Evolutionary conservation across 352 stramenopile species (phyloP).

Genomic region (Phytophthora colocasiae): DNA sequence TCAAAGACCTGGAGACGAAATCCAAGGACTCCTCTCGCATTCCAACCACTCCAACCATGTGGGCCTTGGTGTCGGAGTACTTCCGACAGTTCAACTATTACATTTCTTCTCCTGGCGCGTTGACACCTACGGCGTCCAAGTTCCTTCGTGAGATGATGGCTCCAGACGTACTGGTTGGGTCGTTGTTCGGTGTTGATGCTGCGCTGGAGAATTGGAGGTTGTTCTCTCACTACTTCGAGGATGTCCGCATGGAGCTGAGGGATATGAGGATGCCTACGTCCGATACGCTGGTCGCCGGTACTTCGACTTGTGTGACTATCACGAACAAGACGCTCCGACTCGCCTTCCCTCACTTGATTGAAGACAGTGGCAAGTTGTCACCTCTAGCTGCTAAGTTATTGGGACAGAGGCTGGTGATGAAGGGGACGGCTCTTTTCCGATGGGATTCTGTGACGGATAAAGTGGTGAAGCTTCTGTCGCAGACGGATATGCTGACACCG

Average conservation of each 20-base stretch:
- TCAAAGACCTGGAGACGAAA: neutral
- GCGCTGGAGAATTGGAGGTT: conserved; percentile 7
- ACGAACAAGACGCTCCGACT: neutral
- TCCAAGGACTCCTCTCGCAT: neutral
- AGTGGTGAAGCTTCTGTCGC: neutral
- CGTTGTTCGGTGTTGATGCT: neutral
- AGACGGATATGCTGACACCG: conserved; percentile 3
- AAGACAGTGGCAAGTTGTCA: neutral
- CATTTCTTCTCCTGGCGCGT: neutral
- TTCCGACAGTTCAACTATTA: conserved; percentile 15
- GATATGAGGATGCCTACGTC: neutral
- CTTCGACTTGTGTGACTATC: neutral
- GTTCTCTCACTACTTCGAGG: conserved; percentile 4
- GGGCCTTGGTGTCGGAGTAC: conserved; percentile 12
- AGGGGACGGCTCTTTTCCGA: neutral
- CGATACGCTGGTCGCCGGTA: neutral
- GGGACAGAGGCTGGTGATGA: neutral
- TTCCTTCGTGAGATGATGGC: conserved; percentile 1
- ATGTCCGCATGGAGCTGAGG: neutral
- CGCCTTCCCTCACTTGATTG: neutral
- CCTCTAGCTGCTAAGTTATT: conserved; percentile 1
- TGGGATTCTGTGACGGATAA: conserved; percentile 1
- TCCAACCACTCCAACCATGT: neutral
- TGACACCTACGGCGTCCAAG: neutral
- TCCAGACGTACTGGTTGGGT: neutral